Percentiles rank a stretch among this genome's conserved stretches.
phyloP scores from a whole-genome alignment of 805 yeast genomes.

The Wilhelminamyces savonicus region DNA sequence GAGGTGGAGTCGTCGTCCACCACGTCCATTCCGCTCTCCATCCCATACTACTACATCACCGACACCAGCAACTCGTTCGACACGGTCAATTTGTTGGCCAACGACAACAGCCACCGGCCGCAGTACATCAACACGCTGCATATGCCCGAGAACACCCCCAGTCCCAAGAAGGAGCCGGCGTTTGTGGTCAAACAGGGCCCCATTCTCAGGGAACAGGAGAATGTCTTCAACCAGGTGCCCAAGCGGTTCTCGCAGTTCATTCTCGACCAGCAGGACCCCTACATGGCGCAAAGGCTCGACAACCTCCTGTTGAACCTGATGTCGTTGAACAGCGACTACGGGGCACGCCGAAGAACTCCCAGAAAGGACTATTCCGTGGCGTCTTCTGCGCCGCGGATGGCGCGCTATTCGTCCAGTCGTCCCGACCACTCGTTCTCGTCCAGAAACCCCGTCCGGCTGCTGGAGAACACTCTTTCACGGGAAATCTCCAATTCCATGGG shows the following conservation, averaged over 20 bases:
- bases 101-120: slow-evolving; percentile 6
- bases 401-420: neutral
- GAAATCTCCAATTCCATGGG: slow-evolving; percentile 34
- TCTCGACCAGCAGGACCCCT: slow-evolving; percentile 25
- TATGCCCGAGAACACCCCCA: slow-evolving; percentile 1
- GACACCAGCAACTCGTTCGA: slow-evolving; percentile 17
- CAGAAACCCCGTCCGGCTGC: too few species aligned
- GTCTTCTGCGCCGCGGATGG: neutral
- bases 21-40: slow-evolving; percentile 21
- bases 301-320: slow-evolving; percentile 8
- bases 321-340: slow-evolving; percentile 4
- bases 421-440: too few species aligned
- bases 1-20: slow-evolving; percentile 21
- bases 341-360: neutral
- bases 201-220: neutral
- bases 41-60: slow-evolving; percentile 19
- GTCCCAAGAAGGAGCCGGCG: slow-evolving; percentile 5
- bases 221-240: slow-evolving; percentile 28
- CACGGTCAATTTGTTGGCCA: slow-evolving; percentile 16
- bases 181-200: slow-evolving; percentile 6
- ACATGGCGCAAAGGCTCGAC: slow-evolving; percentile 12
- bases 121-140: slow-evolving; percentile 23
- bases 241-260: slow-evolving; percentile 35
- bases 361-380: too few species aligned
- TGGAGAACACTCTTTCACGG: too few species aligned